Evolutionary conservation across 1,284 basidiomycete species (phyloP).

Genomic region (Boletus smithii): DNA sequence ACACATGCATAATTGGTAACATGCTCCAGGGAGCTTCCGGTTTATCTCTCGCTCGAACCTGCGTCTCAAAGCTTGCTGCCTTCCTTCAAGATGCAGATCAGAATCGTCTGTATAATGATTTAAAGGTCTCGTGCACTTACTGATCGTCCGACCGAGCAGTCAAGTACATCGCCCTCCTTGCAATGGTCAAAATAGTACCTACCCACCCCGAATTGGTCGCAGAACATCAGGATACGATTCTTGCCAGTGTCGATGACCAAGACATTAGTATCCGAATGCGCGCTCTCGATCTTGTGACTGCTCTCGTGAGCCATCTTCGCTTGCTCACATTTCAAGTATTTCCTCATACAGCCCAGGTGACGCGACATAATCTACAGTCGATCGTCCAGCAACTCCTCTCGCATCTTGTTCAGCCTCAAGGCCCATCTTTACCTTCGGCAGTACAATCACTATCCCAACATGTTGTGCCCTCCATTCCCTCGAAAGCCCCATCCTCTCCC

Average conservation of each 20-base stretch:
- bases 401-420: conserved; percentile 73
- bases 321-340: background rate
- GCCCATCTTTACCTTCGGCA: conserved; percentile 53
- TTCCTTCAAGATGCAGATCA: conserved; percentile 95
- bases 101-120: conserved; percentile 61
- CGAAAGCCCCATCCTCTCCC: conserved; percentile 44
- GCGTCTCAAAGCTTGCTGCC: conserved; percentile 89
- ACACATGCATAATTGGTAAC: conserved; percentile 95
- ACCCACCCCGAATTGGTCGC: conserved; percentile 89
- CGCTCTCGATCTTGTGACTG: conserved; percentile 89
- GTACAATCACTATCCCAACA: conserved; percentile 59
- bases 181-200: conserved; percentile 94
- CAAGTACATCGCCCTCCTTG: conserved; percentile 94
- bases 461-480: conserved; percentile 39
- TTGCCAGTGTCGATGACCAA: conserved; percentile 86
- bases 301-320: conserved; percentile 64
- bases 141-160: conserved; percentile 49
- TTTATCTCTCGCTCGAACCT: conserved; percentile 81
- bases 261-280: conserved; percentile 96
- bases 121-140: conserved; percentile 14
- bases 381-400: conserved; percentile 86
- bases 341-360: conserved; percentile 53
- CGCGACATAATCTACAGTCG: conserved; percentile 78
- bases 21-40: conserved; percentile 86
- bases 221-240: conserved; percentile 89